A percentile compares a stretch with the other conserved stretches of the same genome.
phyloP scores from a whole-genome alignment of 495 filamentous ascomycete genomes.

The Astrothelium subdiscretum region DNA sequence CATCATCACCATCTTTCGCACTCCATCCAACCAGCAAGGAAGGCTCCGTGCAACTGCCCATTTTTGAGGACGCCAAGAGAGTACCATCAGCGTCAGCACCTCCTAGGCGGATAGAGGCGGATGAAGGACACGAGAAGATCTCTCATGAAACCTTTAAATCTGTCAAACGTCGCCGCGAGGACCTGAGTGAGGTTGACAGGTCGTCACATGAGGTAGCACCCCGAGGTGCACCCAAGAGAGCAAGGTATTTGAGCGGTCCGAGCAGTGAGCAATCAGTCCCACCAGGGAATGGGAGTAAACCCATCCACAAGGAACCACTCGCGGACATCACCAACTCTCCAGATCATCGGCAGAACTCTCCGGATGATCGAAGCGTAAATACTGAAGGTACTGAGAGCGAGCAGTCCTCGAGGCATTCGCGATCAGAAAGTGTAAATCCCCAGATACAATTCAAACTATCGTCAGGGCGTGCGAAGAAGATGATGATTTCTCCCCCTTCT shows the following conservation, averaged over 20 bases:
- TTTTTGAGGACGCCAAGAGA: neutral
- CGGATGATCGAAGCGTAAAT: neutral
- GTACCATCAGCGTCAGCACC: neutral
- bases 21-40: neutral
- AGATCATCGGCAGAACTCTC: neutral
- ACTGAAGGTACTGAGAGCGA: neutral
- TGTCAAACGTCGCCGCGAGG: neutral
- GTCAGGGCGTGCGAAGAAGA: neutral
- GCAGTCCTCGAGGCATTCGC: neutral
- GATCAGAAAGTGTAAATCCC: neutral
- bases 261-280: neutral
- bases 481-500: neutral
- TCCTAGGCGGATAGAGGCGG: neutral
- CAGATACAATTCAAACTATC: neutral
- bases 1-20: neutral
- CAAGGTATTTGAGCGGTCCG: neutral
- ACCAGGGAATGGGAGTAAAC: neutral
- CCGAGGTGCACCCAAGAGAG: neutral
- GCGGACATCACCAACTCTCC: constrained; percentile 16
- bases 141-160: neutral
- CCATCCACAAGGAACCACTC: constrained; percentile 3
- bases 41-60: neutral
- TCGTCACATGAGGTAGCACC: neutral
- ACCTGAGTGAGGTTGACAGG: neutral
- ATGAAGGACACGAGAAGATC: neutral